Evolutionary conservation across 352 stramenopile species (phyloP).

Genomic region (Phytophthora sansomeana): DNA sequence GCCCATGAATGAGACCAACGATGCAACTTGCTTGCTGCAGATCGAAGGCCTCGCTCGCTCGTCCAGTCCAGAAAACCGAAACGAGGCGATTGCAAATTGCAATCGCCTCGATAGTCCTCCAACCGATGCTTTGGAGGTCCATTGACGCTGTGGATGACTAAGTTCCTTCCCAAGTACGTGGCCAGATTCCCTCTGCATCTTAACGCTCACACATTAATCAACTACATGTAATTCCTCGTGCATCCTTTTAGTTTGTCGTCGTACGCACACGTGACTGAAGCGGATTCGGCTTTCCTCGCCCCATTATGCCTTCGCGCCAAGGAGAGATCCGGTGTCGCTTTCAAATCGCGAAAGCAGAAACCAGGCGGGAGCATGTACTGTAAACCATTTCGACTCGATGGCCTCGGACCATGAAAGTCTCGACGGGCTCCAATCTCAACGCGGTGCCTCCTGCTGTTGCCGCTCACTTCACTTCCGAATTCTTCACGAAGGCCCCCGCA

Average conservation of each 20-base stretch:
- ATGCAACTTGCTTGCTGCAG: slow-evolving; percentile 17
- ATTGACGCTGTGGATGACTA: not conserved
- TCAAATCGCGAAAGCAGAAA: slow-evolving; percentile 19
- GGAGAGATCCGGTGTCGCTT: slow-evolving; percentile 24
- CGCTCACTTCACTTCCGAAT: slow-evolving; percentile 34
- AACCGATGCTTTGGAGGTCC: slow-evolving; percentile 20
- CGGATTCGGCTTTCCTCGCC: slow-evolving; percentile 18
- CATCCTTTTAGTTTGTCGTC: slow-evolving; percentile 15
- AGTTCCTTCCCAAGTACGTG: not conserved
- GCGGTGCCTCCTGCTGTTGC: slow-evolving; percentile 15
- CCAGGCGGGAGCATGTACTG: slow-evolving; percentile 9
- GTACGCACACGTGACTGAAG: not conserved
- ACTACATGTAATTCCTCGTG: slow-evolving; percentile 6
- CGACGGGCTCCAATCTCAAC: slow-evolving; percentile 18
- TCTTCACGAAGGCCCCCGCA: slow-evolving; percentile 3
- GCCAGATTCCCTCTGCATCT: not conserved
- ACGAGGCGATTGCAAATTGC: not conserved
- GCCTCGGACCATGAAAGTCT: slow-evolving; percentile 4
- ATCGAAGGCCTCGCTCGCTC: slow-evolving; percentile 8
- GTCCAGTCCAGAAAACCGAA: slow-evolving; percentile 6
- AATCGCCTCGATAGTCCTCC: slow-evolving; percentile 19
- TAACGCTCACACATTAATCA: not conserved
- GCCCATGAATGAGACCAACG: not conserved
- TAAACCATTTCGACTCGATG: too few relatives aligned
- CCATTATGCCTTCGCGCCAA: slow-evolving; percentile 22